Evolutionary conservation across 306 rosid genomes (phyloP).

Genomic region (Lithocarpus polystachyus): DNA sequence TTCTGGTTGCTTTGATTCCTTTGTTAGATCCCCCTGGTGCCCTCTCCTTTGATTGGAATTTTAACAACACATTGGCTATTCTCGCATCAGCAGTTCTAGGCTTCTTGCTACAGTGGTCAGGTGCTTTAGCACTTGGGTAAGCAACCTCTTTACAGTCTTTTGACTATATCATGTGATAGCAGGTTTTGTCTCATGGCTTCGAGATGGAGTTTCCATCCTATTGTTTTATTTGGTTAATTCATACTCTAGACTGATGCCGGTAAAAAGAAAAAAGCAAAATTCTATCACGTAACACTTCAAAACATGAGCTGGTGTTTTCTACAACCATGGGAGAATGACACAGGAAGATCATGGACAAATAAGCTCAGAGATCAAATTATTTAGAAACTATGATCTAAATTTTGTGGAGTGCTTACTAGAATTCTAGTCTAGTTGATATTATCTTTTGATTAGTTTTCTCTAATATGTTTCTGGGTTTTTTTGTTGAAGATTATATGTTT

Average conservation of each 20-base stretch:
- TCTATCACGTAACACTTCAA: no score
- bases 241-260: background rate
- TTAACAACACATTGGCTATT: conserved; percentile 52
- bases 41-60: conserved; percentile 65
- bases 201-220: background rate
- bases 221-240: background rate
- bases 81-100: conserved; percentile 73
- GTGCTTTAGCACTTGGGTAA: conserved; percentile 87
- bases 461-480: no score
- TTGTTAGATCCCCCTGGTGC: conserved; percentile 81
- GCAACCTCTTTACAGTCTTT: conserved; percentile 22
- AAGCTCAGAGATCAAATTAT: no score
- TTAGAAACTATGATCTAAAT: no score
- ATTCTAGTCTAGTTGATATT: no score
- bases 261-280: background rate
- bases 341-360: no score
- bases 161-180: background rate
- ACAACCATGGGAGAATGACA: no score
- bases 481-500: no score
- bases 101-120: conserved; percentile 94
- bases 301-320: no score
- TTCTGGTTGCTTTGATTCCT: conserved; percentile 60
- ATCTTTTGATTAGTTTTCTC: no score
- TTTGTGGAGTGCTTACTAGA: no score
- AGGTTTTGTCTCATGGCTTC: conserved; percentile 2